Base-by-base conservation (phyloP, 1,139 yeast genomes). In the Debaryomycetaceae sp. region DNA sequence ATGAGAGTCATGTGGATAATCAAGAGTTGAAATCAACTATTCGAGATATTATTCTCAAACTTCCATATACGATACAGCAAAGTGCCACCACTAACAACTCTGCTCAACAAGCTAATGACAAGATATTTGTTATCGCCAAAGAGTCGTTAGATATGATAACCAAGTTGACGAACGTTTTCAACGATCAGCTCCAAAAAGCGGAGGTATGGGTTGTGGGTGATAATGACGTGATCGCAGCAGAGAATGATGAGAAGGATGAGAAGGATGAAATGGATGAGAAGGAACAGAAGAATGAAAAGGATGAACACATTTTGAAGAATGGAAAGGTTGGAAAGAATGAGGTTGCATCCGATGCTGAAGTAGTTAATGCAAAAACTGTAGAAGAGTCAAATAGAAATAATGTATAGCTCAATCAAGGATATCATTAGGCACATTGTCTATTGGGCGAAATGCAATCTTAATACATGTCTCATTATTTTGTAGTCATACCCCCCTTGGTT, bases 111-210 rank as follows among this genome's bases (percentile, higher is more conserved):
- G 67, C 64, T 17, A 81, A 79, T 56, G 89, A 87, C 38, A 79
- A 83, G 53, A 87, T 89, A 1, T 68, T 93, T 38, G 76, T 87
- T 7, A 73, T 93, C 49, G 97, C 98, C 1, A 86, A 86, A 52
- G 99, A 93, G 63, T 84, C 96, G 0, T 70, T 93, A 45, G 95
- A 87, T 39, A 89, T 91, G 91, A 85, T 93, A 39, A 76, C 85
- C 38, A 86, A 86, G 49, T 83, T 93, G 33, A 89, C 90, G 49
- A 77, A 76, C 41, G 91, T 90, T 7, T 90, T 95, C 50, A 91
- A 86, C 59, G 91, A 86, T 37, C 90, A 91, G 44, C 70, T 93
- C 47, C 85, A 80, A 41, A 82, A 83, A 52, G 97, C 97, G 1
- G 97, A 91, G 60, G 69, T 73, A 33, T 91, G 97, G 97, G 80